Percentiles rank a stretch among this genome's conserved stretches.
phyloP scores from a whole-genome alignment of 768 basidiomycete genomes.

The Leucosporidium creatinivorum region DNA sequence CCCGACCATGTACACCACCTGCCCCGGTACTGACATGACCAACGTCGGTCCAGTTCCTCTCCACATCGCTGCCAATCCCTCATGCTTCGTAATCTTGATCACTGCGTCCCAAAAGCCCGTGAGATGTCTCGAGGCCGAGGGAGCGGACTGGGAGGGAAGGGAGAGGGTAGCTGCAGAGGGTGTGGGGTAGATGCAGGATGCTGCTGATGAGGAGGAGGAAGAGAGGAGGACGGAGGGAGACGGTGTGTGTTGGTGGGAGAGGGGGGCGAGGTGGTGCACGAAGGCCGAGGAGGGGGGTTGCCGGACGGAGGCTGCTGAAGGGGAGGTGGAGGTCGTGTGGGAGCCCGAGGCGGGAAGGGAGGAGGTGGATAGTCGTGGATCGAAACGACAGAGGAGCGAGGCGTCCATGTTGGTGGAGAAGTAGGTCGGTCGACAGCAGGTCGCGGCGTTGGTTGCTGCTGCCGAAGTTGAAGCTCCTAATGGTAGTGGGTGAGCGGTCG shows the following conservation, averaged over 20 bases:
- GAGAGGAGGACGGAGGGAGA: constrained; percentile 41
- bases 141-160: constrained; percentile 18
- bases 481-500: not conserved
- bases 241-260: constrained; percentile 41
- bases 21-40: constrained; percentile 85
- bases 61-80: constrained; percentile 83
- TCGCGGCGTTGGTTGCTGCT: constrained; percentile 15
- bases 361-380: constrained; percentile 27
- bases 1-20: constrained; percentile 88
- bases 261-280: constrained; percentile 41
- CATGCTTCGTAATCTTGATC: constrained; percentile 66
- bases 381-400: constrained; percentile 31
- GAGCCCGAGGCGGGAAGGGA: constrained; percentile 17
- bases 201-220: not conserved
- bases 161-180: constrained; percentile 7
- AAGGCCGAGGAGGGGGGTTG: constrained; percentile 6
- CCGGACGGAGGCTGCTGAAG: not conserved
- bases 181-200: constrained; percentile 5
- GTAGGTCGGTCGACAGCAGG: constrained; percentile 33
- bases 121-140: constrained; percentile 64
- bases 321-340: constrained; percentile 41
- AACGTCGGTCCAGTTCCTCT: constrained; percentile 87
- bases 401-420: constrained; percentile 19
- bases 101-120: constrained; percentile 82
- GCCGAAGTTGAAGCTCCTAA: not conserved